These are phyloP conservation scores for Colletotrichum gigasporum DNA, from an alignment of 2,329 filamentous ascomycete genomes.

Conservation along the genomic window DNA sequence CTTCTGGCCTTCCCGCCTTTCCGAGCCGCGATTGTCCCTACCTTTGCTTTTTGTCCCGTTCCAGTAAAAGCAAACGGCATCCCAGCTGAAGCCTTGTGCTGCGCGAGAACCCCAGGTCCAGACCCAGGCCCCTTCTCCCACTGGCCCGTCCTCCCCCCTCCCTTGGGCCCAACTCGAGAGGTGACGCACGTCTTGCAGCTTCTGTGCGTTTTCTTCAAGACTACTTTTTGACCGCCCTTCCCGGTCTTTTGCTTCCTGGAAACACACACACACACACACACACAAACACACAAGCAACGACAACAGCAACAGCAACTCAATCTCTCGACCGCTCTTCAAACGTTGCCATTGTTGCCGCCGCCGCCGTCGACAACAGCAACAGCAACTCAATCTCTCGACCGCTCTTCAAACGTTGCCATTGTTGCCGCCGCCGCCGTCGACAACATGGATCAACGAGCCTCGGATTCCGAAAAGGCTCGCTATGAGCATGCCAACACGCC, in stretches of 20 bases:
- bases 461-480: conserved; percentile 32
- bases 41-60: too few relatives aligned
- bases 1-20: not conserved
- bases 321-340: too few relatives aligned
- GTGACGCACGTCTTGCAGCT: conserved; percentile 20
- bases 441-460: conserved; percentile 14
- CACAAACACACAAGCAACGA: not conserved
- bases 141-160: not conserved
- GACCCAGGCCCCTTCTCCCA: not conserved
- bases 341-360: too few relatives aligned
- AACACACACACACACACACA: too few relatives aligned
- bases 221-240: not conserved
- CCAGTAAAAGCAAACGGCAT: not conserved
- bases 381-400: not conserved
- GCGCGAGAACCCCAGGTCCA: not conserved
- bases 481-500: conserved; percentile 31
- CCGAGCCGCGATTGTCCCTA: conserved; percentile 4
- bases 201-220: not conserved
- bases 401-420: too few relatives aligned
- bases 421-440: not conserved
- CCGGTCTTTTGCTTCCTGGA: not conserved
- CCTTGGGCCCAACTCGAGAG: not conserved
- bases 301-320: not conserved
- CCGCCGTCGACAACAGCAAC: not conserved
- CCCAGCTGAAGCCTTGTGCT: not conserved